Evolutionary conservation across 371 early-diverging fungal species (phyloP), one percentile per base, ranked within the genome.

Genomic region (Homolaphlyctis polyrhiza): DNA sequence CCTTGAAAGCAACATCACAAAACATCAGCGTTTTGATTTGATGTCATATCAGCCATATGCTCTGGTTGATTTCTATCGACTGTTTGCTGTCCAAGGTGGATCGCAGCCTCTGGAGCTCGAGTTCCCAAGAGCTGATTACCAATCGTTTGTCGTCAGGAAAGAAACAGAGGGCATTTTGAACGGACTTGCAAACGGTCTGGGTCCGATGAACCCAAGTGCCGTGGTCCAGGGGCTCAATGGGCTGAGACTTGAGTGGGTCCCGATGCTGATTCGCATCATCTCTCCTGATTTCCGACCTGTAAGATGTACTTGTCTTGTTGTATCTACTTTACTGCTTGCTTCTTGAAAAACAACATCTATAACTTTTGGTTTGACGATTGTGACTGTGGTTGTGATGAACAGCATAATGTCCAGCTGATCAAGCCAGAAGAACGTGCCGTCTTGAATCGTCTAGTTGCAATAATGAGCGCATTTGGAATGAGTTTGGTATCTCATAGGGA

Each of bases 21-120:
- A 52, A 73, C 72, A 51, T 27, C 66, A 67, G 21, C 58, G 57
- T 14, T 68, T 63, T 54, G 81, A 75, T 32, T 61, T 95, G 23
- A 73, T 75, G 28, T 76, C 77, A 8, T 96, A 95, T 68, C 59
- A 87, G 29, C 82, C 91, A 0, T 93, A 86, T 70, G 76, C 91
- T 0, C 47, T 91, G 3, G 80, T 90, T 27, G 86, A 79, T 35
- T 89, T 94, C 65, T 90, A 96, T 71, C 83, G 86, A 2, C 86
- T 90, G 18, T 95, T 94, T 75, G 27, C 81, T 83, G 59, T 71
- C 79, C 21, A 91, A 91, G 29, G 90, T 87, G 71, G 90, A 91
- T 69, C 87, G 87, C 64, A 57, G 64, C 34, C 18, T 28, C 78
- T 79, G 48, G 74, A 79, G 48, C 79, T 94, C n/a, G 87, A 86